Conservation (phyloP, 1,284 basidiomycete genomes). For the Schizopora paradoxa region DNA sequence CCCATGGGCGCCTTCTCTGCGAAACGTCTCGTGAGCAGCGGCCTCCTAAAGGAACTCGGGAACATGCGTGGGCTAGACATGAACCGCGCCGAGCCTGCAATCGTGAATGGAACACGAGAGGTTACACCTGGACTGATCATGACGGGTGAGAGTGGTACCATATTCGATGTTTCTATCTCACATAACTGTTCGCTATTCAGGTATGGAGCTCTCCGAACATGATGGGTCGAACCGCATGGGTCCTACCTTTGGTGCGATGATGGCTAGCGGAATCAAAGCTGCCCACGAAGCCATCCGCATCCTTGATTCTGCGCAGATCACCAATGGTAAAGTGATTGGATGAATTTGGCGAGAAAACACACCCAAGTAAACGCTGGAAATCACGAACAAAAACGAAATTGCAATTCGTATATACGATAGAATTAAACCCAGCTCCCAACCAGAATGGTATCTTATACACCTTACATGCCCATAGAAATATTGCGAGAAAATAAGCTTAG, state of each 20-base stretch:
- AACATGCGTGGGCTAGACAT: conserved; percentile 81
- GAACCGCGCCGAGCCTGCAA: conserved; percentile 72
- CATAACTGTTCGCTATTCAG: conserved; percentile 29
- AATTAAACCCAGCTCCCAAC: too few species aligned
- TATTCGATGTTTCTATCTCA: background rate
- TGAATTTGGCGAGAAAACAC: too few species aligned
- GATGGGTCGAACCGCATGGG: conserved; percentile 82
- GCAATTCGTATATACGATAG: too few species aligned
- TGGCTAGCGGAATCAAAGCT: conserved; percentile 74
- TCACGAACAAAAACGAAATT: too few species aligned
- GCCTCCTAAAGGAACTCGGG: conserved; percentile 71
- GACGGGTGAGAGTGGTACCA: conserved; percentile 44
- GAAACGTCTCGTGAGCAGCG: conserved; percentile 75
- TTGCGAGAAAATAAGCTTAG: too few species aligned
- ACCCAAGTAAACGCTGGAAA: too few species aligned
- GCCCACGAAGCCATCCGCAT: conserved; percentile 69
- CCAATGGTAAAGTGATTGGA: conserved; percentile 62
- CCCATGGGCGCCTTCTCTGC: conserved; percentile 85
- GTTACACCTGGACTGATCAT: conserved; percentile 76
- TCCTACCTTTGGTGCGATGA: conserved; percentile 80
- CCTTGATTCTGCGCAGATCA: conserved; percentile 52
- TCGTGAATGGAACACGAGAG: conserved; percentile 76
- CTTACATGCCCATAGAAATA: too few species aligned
- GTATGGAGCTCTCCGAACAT: conserved; percentile 83
- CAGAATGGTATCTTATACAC: too few species aligned